phyloP scores from a whole-genome alignment of 768 basidiomycete species.

The Tulasnella calospora region DNA sequence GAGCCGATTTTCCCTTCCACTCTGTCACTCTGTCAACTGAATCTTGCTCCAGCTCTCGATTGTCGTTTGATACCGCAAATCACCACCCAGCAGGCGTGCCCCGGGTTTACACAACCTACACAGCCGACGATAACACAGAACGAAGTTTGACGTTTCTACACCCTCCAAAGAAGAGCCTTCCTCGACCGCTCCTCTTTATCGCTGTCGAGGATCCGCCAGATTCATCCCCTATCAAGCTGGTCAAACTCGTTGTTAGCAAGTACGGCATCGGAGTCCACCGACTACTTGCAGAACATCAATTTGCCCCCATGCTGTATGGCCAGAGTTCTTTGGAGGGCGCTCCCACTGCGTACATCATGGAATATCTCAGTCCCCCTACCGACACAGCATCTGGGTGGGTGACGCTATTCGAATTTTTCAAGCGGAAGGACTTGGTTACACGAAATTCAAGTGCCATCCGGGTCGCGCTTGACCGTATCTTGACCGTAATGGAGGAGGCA shows the following conservation, averaged over 20 bases:
- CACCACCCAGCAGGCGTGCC: background rate
- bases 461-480: background rate
- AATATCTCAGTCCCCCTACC: conserved; percentile 1
- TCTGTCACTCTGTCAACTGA: background rate
- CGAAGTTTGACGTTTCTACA: background rate
- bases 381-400: background rate
- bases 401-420: conserved; percentile 3
- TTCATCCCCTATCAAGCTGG: background rate
- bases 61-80: background rate
- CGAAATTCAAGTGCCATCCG: background rate
- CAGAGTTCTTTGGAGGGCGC: background rate
- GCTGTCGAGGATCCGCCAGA: background rate
- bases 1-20: background rate
- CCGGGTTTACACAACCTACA: background rate
- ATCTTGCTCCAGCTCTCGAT: background rate
- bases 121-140: background rate
- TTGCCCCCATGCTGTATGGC: conserved; percentile 13
- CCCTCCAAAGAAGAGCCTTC: background rate
- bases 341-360: too few relatives aligned
- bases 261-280: conserved; percentile 17
- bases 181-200: background rate
- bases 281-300: background rate
- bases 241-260: background rate
- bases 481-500: background rate
- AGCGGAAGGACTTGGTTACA: background rate